Percentiles rank a stretch among this genome's conserved stretches.
phyloP scores from a whole-genome alignment of 2,329 filamentous ascomycete genomes.

The Tolypocladium cylindrosporum region DNA sequence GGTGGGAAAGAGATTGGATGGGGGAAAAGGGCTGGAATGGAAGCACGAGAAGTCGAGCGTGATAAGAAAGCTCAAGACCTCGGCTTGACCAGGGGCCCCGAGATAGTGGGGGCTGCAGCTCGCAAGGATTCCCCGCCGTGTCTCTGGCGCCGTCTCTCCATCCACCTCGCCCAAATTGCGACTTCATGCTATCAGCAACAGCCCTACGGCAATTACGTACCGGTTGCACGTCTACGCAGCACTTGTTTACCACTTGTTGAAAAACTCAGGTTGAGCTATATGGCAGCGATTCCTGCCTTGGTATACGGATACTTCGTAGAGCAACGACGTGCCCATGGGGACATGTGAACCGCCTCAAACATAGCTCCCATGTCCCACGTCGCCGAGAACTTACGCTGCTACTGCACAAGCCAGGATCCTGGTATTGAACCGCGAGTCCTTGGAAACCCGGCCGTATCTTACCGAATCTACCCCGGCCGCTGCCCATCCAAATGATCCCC shows the following conservation, averaged over 20 bases:
- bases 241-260: neutral
- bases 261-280: neutral
- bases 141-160: neutral
- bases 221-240: neutral
- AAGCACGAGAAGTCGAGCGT: neutral
- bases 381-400: neutral
- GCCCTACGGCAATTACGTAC: neutral
- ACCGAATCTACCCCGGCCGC: neutral
- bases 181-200: neutral
- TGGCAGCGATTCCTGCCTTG: neutral
- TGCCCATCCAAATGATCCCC: neutral
- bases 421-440: neutral
- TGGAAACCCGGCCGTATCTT: neutral
- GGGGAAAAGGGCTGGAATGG: neutral
- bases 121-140: conserved; percentile 2
- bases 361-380: too few species aligned
- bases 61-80: neutral
- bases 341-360: neutral
- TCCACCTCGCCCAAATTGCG: neutral
- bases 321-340: neutral
- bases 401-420: neutral
- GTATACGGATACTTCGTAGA: neutral
- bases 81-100: neutral
- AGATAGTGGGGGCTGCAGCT: neutral
- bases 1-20: neutral